phyloP scores from a whole-genome alignment of 2,329 filamentous ascomycete genomes.

The Immersiporthe knoxdaviesiana region DNA sequence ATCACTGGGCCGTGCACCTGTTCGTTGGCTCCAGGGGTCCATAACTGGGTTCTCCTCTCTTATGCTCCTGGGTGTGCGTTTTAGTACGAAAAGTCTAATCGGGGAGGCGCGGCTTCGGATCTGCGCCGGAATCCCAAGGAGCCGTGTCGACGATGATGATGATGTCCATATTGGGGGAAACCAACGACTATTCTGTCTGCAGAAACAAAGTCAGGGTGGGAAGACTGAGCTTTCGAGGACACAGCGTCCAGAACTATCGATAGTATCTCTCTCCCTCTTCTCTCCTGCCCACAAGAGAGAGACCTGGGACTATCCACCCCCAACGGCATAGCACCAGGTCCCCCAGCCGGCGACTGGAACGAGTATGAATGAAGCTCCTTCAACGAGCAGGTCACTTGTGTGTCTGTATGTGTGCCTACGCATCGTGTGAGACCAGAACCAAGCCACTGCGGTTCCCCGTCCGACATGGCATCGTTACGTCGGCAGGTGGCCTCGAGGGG shows the following conservation, averaged over 20 bases:
- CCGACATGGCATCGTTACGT: not conserved
- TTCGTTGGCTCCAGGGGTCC: not conserved
- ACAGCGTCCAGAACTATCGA: not conserved
- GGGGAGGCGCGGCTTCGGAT: not conserved
- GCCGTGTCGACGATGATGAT: not conserved
- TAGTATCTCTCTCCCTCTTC: too few relatives aligned
- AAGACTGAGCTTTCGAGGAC: not conserved
- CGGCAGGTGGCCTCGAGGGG: not conserved
- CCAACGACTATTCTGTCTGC: not conserved
- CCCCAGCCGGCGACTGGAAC: not conserved
- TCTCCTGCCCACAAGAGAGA: conserved; percentile 13
- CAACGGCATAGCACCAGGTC: not conserved
- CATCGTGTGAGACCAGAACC: not conserved
- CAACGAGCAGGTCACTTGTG: not conserved
- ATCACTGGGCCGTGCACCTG: conserved; percentile 2
- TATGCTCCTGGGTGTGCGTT: not conserved
- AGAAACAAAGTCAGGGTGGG: not conserved
- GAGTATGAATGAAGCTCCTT: conserved; percentile 5
- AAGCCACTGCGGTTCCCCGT: not conserved
- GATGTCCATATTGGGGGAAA: not conserved
- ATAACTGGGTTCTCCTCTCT: not conserved
- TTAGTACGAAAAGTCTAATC: not conserved
- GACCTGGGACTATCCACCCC: not conserved
- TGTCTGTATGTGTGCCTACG: not conserved
- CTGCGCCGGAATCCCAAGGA: not conserved